phyloP scores from a whole-genome alignment of 192 early-diverging fungal species.

The Pilobolus umbonatus region DNA sequence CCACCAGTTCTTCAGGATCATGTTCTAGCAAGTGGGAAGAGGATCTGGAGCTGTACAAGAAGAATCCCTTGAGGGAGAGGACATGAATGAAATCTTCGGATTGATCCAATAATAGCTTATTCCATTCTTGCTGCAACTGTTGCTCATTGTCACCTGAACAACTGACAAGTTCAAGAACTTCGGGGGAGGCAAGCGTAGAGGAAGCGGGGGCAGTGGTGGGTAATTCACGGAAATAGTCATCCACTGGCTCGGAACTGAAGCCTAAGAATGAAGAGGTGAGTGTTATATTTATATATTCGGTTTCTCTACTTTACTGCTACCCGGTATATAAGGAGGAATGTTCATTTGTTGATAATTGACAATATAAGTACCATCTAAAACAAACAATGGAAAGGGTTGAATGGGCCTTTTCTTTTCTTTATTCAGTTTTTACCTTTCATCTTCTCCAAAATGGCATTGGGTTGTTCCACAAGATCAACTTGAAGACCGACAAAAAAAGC shows the following conservation, averaged over 20 bases:
- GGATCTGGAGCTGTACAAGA: conserved; percentile 53
- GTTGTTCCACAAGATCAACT: conserved; percentile 63
- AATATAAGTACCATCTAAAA: conserved; percentile 45
- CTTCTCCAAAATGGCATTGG: conserved; percentile 59
- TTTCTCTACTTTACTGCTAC: conserved; percentile 4
- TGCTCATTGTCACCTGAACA: conserved; percentile 26
- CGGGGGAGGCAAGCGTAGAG: conserved; percentile 19
- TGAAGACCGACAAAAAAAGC: conserved; percentile 58
- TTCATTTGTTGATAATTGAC: conserved; percentile 47
- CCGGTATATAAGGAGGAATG: conserved; percentile 35
- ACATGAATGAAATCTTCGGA: conserved; percentile 61
- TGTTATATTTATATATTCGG: too few species aligned
- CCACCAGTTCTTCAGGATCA: conserved; percentile 49
- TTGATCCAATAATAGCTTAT: conserved; percentile 45
- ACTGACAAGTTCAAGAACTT: conserved; percentile 35
- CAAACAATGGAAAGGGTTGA: not conserved
- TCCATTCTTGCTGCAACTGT: conserved; percentile 30
- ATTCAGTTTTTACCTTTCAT: conserved; percentile 38
- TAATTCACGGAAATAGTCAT: conserved; percentile 37
- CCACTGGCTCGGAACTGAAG: conserved; percentile 23
- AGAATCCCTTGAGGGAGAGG: conserved; percentile 61
- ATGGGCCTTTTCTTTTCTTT: not conserved
- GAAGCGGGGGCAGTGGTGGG: conserved; percentile 21
- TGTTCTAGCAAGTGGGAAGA: conserved; percentile 48
- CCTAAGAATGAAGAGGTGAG: not conserved